These are phyloP conservation scores for Dryas alaskensis DNA, from an alignment of 306 rosid genomes.

Conservation along the genomic window DNA sequence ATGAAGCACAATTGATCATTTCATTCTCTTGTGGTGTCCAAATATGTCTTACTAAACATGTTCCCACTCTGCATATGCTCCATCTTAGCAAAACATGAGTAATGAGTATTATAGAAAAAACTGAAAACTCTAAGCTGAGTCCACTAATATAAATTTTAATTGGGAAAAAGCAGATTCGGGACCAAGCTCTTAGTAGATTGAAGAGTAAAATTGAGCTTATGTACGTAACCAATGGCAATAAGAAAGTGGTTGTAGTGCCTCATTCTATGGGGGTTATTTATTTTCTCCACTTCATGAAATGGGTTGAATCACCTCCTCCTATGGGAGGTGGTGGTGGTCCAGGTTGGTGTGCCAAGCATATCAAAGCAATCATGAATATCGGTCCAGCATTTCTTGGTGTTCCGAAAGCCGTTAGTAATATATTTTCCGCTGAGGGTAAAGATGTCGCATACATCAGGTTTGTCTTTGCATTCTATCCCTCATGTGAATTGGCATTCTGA, in stretches of 20 bases:
- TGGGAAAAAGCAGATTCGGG: conserved; percentile 57
- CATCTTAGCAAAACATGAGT: neutral
- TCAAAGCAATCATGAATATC: conserved; percentile 77
- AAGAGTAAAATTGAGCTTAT: conserved; percentile 80
- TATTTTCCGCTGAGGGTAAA: conserved; percentile 62
- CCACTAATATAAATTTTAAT: conserved; percentile 35
- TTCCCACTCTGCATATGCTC: neutral
- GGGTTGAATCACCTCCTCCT: conserved; percentile 78
- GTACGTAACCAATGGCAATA: conserved; percentile 54
- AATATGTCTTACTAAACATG: neutral
- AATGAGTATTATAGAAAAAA: neutral
- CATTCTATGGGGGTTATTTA: conserved; percentile 74
- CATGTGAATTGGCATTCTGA: conserved; percentile 16
- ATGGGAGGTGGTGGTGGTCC: conserved; percentile 76
- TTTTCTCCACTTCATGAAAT: conserved; percentile 82
- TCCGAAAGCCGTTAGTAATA: conserved; percentile 59
- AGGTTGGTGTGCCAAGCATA: conserved; percentile 74
- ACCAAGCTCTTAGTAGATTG: conserved; percentile 68
- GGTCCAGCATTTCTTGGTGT: conserved; percentile 72
- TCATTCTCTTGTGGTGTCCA: neutral
- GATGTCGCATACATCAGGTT: conserved; percentile 56
- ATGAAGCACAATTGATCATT: neutral
- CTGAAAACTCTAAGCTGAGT: conserved; percentile 3
- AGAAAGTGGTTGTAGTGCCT: conserved; percentile 86
- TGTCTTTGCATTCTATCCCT: conserved; percentile 29